Percentiles rank a stretch among this genome's conserved stretches.
Evolutionary conservation across 2,329 filamentous ascomycete genomes (phyloP).

Genomic region (Lecanicillium sp.): DNA sequence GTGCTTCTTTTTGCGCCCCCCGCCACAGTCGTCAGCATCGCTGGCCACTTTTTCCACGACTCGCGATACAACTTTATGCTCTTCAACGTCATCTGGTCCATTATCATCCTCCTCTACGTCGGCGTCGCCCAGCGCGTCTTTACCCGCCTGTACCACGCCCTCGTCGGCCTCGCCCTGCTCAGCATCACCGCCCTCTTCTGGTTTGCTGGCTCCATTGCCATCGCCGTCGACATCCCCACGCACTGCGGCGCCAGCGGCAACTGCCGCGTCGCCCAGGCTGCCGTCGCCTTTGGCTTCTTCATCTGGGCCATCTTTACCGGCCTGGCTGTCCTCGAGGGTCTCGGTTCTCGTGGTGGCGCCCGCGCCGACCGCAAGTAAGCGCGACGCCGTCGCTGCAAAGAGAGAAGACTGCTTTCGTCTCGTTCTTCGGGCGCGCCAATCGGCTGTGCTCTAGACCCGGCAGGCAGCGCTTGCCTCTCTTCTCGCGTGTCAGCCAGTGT

Average conservation of each 20-base stretch:
- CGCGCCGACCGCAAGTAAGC: constrained; percentile 22
- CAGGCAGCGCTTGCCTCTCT: too few relatives aligned
- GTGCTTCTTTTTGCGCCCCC: neutral
- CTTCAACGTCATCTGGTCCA: constrained; percentile 70
- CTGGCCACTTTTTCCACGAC: constrained; percentile 16
- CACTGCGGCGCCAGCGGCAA: constrained; percentile 42
- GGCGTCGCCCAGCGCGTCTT: constrained; percentile 58
- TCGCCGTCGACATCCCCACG: constrained; percentile 58
- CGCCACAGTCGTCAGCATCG: constrained; percentile 44
- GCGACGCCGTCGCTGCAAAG: neutral
- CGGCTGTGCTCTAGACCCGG: too few relatives aligned
- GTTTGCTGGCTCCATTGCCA: constrained; percentile 78
- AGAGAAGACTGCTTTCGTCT: too few relatives aligned
- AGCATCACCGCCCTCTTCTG: constrained; percentile 75
- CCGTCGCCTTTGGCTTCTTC: constrained; percentile 59
- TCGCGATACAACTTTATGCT: constrained; percentile 68
- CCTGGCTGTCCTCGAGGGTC: constrained; percentile 37
- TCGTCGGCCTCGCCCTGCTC: constrained; percentile 60
- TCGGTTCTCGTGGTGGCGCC: constrained; percentile 28
- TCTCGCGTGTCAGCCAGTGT: too few relatives aligned
- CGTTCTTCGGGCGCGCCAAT: neutral
- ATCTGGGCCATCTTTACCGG: constrained; percentile 47
- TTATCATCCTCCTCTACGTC: constrained; percentile 65
- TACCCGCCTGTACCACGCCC: constrained; percentile 52
- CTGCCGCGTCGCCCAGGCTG: constrained; percentile 56